Base-by-base conservation (phyloP, 176 grass and related monocot species). In the Ampelocalamus luodianensis region DNA sequence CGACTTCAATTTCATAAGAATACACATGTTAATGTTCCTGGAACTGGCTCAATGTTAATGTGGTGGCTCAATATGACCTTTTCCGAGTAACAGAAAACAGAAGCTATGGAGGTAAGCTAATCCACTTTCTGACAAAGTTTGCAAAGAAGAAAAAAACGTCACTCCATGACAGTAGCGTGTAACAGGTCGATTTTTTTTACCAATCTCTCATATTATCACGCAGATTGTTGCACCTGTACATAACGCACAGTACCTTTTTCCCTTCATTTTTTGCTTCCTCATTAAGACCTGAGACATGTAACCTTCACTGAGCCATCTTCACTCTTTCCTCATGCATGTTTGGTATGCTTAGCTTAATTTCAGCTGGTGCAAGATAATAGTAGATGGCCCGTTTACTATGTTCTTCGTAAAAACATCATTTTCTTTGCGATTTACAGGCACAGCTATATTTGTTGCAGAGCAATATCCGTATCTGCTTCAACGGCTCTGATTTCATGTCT, bases 401-500 rank as follows among this genome's bases (percentile, higher is more conserved):
- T 71, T 58, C 40, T 48, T 26, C 12, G 43, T 32, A 0, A 62
- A 71, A 36, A 49, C 29, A 8, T 32, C 24, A n/a, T 43, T 78
- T 62, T 34, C 16, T n/a, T 48, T 43, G 17, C 15, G 5, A 14
- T 44, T 83, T 64, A 36, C 54, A 55, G 20, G 49, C 17, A 34
- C 34, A 72, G 12, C 17, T 34, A 43, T 53, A 54, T 72, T 29
- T 62, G 10, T 12, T 10, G 0, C n/a, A 59, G 22, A 20, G 55
- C 6, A 59, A 64, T 59, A 12, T 64, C 13, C 61, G 2, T 43
- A 66, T 90, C 48, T 77, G 77, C 13, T 80, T 85, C 20, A 72
- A 56, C 14, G 79, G 63, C 22, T 88, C 63, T 10, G 49, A 79
- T 74, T 71, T 16, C 73, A 72, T 88, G 9, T 72, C 65, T 73